A percentile compares a stretch with the other conserved stretches of the same genome.
Conservation (phyloP, 495 filamentous ascomycete genomes). For the Niebla homalea region DNA sequence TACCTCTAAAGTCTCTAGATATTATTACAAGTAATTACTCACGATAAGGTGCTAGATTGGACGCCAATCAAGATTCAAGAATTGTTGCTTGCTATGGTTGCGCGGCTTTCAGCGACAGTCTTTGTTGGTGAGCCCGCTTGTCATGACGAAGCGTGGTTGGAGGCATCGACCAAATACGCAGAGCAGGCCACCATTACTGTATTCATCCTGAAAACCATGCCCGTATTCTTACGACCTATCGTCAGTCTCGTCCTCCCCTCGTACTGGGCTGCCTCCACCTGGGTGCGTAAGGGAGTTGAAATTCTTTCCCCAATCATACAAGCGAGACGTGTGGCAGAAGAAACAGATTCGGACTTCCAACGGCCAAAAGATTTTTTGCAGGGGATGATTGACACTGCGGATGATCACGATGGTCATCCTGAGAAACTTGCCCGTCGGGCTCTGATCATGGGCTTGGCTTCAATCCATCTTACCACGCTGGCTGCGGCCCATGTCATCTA, state of each 20-base stretch:
- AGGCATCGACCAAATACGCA: conserved; percentile 28
- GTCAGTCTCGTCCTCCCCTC: conserved; percentile 8
- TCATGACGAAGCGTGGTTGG: conserved; percentile 29
- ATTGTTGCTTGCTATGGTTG: conserved; percentile 29
- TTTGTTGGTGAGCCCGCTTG: conserved; percentile 33
- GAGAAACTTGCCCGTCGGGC: conserved; percentile 9
- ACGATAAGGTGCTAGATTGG: too few relatives aligned
- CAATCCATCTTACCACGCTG: conserved; percentile 23
- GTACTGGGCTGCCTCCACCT: background rate
- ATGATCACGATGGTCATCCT: background rate
- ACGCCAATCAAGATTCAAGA: conserved; percentile 14
- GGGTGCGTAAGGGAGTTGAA: background rate
- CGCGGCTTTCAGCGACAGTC: conserved; percentile 32
- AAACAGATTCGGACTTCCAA: conserved; percentile 8
- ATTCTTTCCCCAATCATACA: background rate
- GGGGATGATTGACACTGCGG: conserved; percentile 19
- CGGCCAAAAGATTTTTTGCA: conserved; percentile 21
- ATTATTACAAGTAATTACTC: too few relatives aligned
- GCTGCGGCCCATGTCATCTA: conserved; percentile 15
- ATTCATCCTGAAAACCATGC: conserved; percentile 22
- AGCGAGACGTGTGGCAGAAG: conserved; percentile 3
- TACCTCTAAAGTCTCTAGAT: too few relatives aligned
- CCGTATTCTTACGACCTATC: conserved; percentile 26
- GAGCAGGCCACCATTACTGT: conserved; percentile 22
- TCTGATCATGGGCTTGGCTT: conserved; percentile 20